Conservation (phyloP, 768 basidiomycete species). For the Tricholoma saponaceum region DNA sequence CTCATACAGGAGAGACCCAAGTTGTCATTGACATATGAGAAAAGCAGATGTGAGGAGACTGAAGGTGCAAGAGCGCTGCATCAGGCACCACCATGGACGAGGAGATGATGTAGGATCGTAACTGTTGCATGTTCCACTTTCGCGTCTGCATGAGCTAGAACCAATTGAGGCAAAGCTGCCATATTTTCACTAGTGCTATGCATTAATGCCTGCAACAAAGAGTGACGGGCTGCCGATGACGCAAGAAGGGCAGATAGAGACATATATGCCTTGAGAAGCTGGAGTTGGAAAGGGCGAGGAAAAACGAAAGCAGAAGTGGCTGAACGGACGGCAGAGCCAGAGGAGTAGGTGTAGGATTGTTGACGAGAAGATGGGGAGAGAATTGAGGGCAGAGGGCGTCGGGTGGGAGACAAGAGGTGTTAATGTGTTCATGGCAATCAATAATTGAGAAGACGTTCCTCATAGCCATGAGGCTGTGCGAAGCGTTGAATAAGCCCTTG, state of each 20-base stretch:
- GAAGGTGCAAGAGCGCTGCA: too few species aligned
- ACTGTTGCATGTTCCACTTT: slow-evolving; percentile 71
- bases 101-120: too few species aligned
- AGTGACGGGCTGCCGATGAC: slow-evolving; percentile 36
- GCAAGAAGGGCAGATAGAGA: slow-evolving; percentile 45
- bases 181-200: slow-evolving; percentile 64
- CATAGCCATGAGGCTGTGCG: slow-evolving; percentile 77
- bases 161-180: slow-evolving; percentile 63
- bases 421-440: slow-evolving; percentile 79
- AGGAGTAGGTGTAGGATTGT: slow-evolving; percentile 50
- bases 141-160: slow-evolving; percentile 68
- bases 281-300: slow-evolving; percentile 68
- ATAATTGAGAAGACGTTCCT: slow-evolving; percentile 78
- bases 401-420: slow-evolving; percentile 70
- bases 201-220: slow-evolving; percentile 53
- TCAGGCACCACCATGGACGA: too few species aligned
- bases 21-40: too few species aligned
- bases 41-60: too few species aligned
- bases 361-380: slow-evolving; percentile 53
- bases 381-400: slow-evolving; percentile 57
- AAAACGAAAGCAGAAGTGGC: slow-evolving; percentile 63
- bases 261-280: slow-evolving; percentile 44
- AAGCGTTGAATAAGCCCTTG: slow-evolving; percentile 41
- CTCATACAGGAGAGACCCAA: too few species aligned
- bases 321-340: slow-evolving; percentile 66